A percentile compares a stretch with the other conserved stretches of the same genome.
Evolutionary conservation across 768 basidiomycete species (phyloP).

Genomic region (Tulasnella sp.): DNA sequence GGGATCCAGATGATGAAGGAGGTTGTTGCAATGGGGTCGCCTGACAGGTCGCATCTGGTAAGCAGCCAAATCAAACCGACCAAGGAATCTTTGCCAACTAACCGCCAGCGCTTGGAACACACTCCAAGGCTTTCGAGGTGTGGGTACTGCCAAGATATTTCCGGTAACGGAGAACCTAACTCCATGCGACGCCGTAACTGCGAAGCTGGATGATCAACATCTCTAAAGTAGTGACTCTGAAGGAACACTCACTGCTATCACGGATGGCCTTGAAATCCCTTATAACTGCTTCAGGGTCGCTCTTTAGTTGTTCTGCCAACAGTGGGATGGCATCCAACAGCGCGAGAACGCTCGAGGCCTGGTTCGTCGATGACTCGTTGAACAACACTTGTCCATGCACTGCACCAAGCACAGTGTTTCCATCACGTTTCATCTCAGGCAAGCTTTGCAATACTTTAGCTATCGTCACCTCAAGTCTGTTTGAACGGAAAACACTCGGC

Average conservation of each 20-base stretch:
- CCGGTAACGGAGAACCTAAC: constrained; percentile 88
- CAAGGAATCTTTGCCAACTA: too few relatives aligned
- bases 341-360: constrained; percentile 54
- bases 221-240: neutral
- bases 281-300: constrained; percentile 60
- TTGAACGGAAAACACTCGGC: too few relatives aligned
- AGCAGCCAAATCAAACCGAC: too few relatives aligned
- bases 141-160: constrained; percentile 55
- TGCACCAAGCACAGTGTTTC: constrained; percentile 65
- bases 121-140: constrained; percentile 65
- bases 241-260: constrained; percentile 41
- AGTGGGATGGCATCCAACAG: constrained; percentile 73
- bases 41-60: too few relatives aligned
- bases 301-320: constrained; percentile 59
- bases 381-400: constrained; percentile 57
- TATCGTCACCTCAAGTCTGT: constrained; percentile 68
- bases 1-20: constrained; percentile 51
- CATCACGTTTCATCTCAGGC: constrained; percentile 86
- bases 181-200: constrained; percentile 75
- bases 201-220: neutral
- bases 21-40: constrained; percentile 45
- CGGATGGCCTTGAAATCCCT: constrained; percentile 67
- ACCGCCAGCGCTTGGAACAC: constrained; percentile 61
- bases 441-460: constrained; percentile 86
- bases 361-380: constrained; percentile 57